Conservation (phyloP, 2,329 filamentous ascomycete genomes). For the Beauveria scarabaeidicola region DNA sequence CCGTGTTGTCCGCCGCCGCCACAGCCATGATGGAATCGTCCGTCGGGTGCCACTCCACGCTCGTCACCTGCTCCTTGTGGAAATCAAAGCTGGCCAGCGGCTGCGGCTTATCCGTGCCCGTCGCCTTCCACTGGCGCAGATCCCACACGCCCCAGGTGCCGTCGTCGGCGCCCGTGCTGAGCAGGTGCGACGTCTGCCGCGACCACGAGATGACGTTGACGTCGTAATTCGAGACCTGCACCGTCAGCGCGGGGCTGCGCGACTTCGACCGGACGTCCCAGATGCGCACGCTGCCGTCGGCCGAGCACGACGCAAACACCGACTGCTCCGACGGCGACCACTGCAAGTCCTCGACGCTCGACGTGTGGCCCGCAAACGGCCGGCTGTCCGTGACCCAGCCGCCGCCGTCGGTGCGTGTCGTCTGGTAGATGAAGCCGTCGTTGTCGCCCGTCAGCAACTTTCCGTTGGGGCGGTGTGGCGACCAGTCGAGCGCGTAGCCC, state of each 20-base stretch:
- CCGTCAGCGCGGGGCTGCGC: conserved; percentile 75
- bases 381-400: conserved; percentile 82
- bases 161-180: conserved; percentile 88
- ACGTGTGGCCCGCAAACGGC: conserved; percentile 73
- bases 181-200: conserved; percentile 73
- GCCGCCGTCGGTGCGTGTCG: conserved; percentile 77
- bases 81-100: conserved; percentile 92
- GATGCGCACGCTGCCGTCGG: conserved; percentile 88
- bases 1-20: conserved; percentile 84
- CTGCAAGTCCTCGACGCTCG: conserved; percentile 88
- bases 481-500: conserved; percentile 98
- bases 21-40: conserved; percentile 95
- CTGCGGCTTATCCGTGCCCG: conserved; percentile 50
- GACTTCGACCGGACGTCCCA: conserved; percentile 94
- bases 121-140: conserved; percentile 77
- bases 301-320: conserved; percentile 89
- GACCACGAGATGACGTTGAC: conserved; percentile 98
- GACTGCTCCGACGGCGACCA: conserved; percentile 92
- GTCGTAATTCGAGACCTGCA: conserved; percentile 75
- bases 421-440: conserved; percentile 80
- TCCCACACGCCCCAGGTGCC: conserved; percentile 96
- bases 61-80: conserved; percentile 94
- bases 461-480: conserved; percentile 63
- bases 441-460: conserved; percentile 90
- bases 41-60: conserved; percentile 93